phyloP scores from a whole-genome alignment of 257 asterid genomes.

The Cinchona pubescens region DNA sequence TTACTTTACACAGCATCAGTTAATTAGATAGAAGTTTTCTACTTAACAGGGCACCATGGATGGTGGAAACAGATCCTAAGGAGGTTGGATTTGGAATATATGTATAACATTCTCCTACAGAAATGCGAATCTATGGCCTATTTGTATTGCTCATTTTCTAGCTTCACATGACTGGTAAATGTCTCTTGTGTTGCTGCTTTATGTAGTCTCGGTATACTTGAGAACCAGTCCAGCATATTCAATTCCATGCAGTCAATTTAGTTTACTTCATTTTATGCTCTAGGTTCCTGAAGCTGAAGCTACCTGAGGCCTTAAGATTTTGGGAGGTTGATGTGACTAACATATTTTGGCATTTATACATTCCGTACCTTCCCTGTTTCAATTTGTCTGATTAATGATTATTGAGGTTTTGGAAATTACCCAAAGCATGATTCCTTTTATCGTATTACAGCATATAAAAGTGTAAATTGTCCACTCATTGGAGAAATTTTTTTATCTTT shows the following conservation, averaged over 20 bases:
- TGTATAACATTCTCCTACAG: conserved; percentile 17
- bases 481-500: no score
- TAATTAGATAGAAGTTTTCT: neutral
- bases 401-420: neutral
- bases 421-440: no score
- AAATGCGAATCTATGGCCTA: neutral
- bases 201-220: neutral
- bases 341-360: no score
- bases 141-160: neutral
- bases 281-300: neutral
- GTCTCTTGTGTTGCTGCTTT: neutral
- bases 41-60: conserved; percentile 83
- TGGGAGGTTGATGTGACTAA: neutral
- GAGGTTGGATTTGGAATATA: conserved; percentile 87
- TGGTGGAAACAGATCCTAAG: conserved; percentile 89
- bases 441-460: neutral
- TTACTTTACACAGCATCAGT: neutral
- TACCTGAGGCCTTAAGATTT: no score
- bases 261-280: neutral
- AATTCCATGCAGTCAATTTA: neutral
- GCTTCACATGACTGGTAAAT: neutral
- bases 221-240: neutral
- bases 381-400: neutral
- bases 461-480: neutral
- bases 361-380: neutral